phyloP scores from a whole-genome alignment of 2,329 filamentous ascomycete species.

The Trichothecium roseum region DNA sequence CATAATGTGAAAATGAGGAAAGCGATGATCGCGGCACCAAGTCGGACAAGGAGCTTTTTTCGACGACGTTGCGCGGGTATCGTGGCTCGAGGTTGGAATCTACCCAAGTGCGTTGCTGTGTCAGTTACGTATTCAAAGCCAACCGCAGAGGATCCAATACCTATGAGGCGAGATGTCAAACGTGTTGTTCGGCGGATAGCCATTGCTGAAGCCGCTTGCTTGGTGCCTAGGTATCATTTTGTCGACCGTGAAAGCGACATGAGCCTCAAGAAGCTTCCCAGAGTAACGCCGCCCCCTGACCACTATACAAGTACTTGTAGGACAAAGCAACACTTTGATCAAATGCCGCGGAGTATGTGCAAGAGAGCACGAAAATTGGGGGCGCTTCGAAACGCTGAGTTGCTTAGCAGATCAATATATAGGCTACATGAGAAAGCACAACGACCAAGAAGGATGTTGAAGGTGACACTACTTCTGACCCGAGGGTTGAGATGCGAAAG shows the following conservation, averaged over 20 bases:
- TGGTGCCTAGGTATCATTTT: conserved; percentile 83
- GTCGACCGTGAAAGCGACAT: conserved; percentile 15
- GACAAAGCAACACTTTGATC: too few relatives aligned
- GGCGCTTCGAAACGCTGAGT: too few relatives aligned
- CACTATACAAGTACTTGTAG: too few relatives aligned
- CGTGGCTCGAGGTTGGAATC: conserved; percentile 72
- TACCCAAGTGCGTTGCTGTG: conserved; percentile 6
- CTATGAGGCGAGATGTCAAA: conserved; percentile 87
- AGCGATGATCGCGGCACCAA: conserved; percentile 48
- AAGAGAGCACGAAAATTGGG: too few relatives aligned
- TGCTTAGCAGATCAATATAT: too few relatives aligned
- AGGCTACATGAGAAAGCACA: too few relatives aligned
- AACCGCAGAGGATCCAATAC: conserved; percentile 35
- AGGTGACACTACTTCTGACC: too few relatives aligned
- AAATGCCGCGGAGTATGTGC: too few relatives aligned
- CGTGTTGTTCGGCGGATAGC: conserved; percentile 65
- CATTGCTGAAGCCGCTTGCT: conserved; percentile 66
- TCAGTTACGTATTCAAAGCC: background rate
- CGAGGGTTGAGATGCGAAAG: too few relatives aligned
- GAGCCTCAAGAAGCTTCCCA: background rate
- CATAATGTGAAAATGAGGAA: conserved; percentile 62
- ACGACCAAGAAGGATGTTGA: too few relatives aligned
- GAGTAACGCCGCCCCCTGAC: background rate
- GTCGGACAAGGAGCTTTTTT: conserved; percentile 59
- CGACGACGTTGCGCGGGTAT: conserved; percentile 61